Base-by-base conservation (phyloP, 208 protist genomes). In the Crithidia fasciculata region DNA sequence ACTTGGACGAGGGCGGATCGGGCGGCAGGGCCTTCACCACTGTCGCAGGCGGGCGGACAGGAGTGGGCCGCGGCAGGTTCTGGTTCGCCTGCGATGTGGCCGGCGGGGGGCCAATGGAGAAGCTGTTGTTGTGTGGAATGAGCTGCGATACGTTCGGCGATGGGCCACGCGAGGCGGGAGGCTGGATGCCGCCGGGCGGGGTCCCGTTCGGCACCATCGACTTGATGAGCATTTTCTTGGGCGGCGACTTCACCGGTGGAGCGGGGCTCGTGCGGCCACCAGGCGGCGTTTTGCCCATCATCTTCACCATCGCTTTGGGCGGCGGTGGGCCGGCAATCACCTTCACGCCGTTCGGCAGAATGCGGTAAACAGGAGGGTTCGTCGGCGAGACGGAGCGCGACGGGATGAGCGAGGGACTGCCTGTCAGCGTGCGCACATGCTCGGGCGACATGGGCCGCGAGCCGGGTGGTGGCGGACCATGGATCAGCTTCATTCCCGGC, bases 301-400 rank as follows among this genome's bases (percentile, higher is more conserved):
- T 40, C 8, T 54, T 67, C n/a, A 84, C 44, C 45, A 71, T 59
- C 13, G 76, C 70, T 2, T 75, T 80, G 10, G 76, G 72, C 10
- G 82, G 82, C 15, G 84, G 87, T 1, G 87, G 85, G 9, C 76
- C 82, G 40, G 61, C 72, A n/a, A 91, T 86, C 18, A 89, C 60
- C 53, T 89, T 91, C 16, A 70, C 83, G n/a, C 85, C 85, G 19
- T 87, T 78, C 36, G 85, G 83, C 18, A 80, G 15, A 28, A 75
- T 59, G 61, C 73, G 65, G n/a, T 43, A 73, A 44, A 73, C 53
- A 2, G 74, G 43, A 7, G 47, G 67, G 50, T 79, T 79, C 18
- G 74, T 83, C 13, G 78, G 78, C 16, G 78, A 83, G 36, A 71
- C 60, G 18, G 78, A 52, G 16, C 72, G 71, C 8, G 78, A 65